Evolutionary conservation across 305 asterid species (phyloP).

Genomic region (Rubia balearica): DNA sequence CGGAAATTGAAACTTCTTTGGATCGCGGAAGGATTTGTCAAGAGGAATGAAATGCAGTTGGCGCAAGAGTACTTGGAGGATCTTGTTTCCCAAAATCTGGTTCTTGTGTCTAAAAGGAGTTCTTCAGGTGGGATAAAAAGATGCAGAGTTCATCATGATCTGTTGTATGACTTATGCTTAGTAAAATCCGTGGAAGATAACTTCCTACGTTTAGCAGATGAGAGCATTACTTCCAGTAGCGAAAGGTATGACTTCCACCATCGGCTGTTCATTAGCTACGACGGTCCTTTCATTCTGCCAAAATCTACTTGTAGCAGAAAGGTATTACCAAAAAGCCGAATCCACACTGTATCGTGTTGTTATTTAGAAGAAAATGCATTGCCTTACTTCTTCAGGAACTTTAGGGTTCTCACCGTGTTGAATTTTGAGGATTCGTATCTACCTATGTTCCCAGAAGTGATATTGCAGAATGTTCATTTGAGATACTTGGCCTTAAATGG

Average conservation of each 20-base stretch:
- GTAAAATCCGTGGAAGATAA: slow-evolving; percentile 6
- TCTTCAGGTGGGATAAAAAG: not conserved
- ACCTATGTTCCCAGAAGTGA: not conserved
- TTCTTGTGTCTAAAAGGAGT: not conserved
- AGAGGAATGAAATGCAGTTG: slow-evolving; percentile 1
- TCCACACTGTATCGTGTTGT: not conserved
- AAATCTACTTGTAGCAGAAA: not conserved
- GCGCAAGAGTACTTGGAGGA: slow-evolving; percentile 11
- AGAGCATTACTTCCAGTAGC: not conserved
- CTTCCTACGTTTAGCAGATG: not conserved
- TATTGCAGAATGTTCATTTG: not conserved
- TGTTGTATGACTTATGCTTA: slow-evolving; percentile 10
- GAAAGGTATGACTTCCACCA: slow-evolving; percentile 4
- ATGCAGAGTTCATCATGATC: slow-evolving; percentile 8
- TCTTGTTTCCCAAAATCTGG: not conserved
- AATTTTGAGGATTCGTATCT: not conserved
- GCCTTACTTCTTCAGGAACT: not conserved
- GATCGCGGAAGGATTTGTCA: slow-evolving; percentile 20
- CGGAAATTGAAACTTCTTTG: not conserved
- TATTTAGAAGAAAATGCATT: not conserved
- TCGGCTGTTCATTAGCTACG: not conserved
- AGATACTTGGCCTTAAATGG: not conserved
- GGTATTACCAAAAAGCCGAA: not conserved
- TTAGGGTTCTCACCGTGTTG: not conserved
- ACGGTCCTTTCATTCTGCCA: not conserved